Conservation (phyloP, 1,139 yeast species). For the Nakaseomyces kungkrabaensis region DNA sequence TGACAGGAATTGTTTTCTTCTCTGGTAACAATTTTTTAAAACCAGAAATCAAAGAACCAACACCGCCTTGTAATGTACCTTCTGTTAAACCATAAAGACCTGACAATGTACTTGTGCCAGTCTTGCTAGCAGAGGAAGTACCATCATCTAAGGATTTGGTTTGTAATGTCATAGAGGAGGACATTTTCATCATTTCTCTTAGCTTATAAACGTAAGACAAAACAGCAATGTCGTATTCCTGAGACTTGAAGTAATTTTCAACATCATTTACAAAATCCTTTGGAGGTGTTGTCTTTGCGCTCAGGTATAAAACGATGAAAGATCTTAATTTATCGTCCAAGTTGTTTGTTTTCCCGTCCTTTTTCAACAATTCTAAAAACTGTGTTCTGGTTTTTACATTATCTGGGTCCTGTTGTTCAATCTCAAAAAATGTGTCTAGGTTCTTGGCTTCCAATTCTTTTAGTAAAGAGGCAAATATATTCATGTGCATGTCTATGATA, state of each 20-base stretch:
- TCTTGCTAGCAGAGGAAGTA: constrained; percentile 8
- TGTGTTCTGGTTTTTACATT: constrained; percentile 53
- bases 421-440: constrained; percentile 82
- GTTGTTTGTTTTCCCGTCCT: constrained; percentile 36
- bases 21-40: constrained; percentile 82
- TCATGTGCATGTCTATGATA: constrained; percentile 94
- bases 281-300: constrained; percentile 43
- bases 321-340: constrained; percentile 78
- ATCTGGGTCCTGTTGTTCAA: constrained; percentile 75
- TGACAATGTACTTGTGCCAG: constrained; percentile 46
- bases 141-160: constrained; percentile 28
- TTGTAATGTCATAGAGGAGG: constrained; percentile 23
- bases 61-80: constrained; percentile 66
- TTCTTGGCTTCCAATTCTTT: constrained; percentile 77
- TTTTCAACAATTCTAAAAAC: constrained; percentile 45
- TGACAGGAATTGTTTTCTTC: constrained; percentile 76
- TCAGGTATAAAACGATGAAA: constrained; percentile 60
- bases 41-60: constrained; percentile 81
- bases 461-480: constrained; percentile 75
- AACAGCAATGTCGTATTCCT: constrained; percentile 52
- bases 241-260: constrained; percentile 49
- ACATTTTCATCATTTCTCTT: constrained; percentile 60
- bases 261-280: constrained; percentile 53
- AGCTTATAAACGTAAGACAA: constrained; percentile 66
- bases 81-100: constrained; percentile 76